Base-by-base conservation (phyloP, 768 basidiomycete genomes). In the Mycena filopes region DNA sequence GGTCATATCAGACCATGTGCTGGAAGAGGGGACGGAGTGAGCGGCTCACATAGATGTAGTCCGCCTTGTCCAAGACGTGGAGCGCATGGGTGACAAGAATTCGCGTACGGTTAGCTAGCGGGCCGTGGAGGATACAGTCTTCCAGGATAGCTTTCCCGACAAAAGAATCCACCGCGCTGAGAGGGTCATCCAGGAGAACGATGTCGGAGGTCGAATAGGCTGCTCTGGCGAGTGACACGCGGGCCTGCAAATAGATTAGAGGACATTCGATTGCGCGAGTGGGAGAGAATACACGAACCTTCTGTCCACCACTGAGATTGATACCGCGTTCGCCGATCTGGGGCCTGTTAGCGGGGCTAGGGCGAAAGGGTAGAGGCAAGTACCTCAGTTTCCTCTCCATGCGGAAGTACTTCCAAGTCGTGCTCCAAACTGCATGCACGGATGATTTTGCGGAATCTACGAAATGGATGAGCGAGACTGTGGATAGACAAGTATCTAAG, bases 181-280 rank as follows among this genome's bases (percentile, higher is more conserved):
- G 83, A 18, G 93, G 90, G 72, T 96, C 94, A 71, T 96, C 93
- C 29, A 95, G 82, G 16, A 95, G 83, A 43, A 93, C 87, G 56
- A 95, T 83, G 61, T 93, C 90, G 1, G 90, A 83, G 0, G 83
- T 78, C 4, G 91, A 88, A 71, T 94, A 96, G 1, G 89, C 89
- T 0, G 92, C 92, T 28, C 94, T 81, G 0, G 93, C 94, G 25
- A 94, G 78, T 1, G 89, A 89, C 5, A 93, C 84, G n/a, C 91
- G 87, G 41, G 90, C 89, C 85, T 90, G 15, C 4, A 4, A 33
- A 16, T 2, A 12, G 26, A 4, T 23, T 5, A 21, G 10, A 36
- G 10, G 36, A 36, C 9, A 36, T 36, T 36, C 15, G 15, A 36
- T 36, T 3, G 5, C 9, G 10, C 10, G 2, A 33, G 36, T 10